Evolutionary conservation across 2,329 filamentous ascomycete species (phyloP), one percentile per base, ranked within the genome.

Genomic region (Rutstroemia sp.): DNA sequence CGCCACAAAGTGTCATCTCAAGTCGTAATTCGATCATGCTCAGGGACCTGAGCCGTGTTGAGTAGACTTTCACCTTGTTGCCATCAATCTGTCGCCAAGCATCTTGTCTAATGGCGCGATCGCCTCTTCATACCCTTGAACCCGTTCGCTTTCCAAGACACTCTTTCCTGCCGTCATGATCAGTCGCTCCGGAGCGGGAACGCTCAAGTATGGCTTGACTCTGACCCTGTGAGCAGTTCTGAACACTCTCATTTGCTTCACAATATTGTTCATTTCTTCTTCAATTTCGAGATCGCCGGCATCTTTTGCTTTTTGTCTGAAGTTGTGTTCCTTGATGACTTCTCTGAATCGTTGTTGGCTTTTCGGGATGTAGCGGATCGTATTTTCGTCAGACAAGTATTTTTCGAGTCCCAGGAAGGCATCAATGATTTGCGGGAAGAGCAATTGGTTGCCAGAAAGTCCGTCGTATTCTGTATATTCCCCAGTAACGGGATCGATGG

Each of bases 111-210:
- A 16, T 39, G 34, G 52, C 41, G 52, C 56, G 19, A 58, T 51
- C 5, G 42, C 52, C 19, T 27, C 23, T 27, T 47, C 27, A 19
- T 34, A 41, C 12, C 56, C 56, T 14, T 51, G 56, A 44, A 56
- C 25, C 19, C 52, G n/a, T n/a, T 9, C 49, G 5, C 39, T 53
- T 21, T 58, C 57, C 3, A 57, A 23, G 5, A 57, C 23, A 47
- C 48, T 48, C 30, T 70, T 71, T 9, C 69, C 70, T 12, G 70
- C 70, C 27, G 69, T 72, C 71, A 72, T 71, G 23, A 65, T 66
- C 27, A 70, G 49, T 25, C 69, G 58, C 51, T 71, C 70, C 12
- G 70, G 68, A 6, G 69, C 68, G 7, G 68, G 67, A 19, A 65
- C 57, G 23, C 57, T 57, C 21, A 72, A 57, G 48, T 72, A 71